Percentiles rank a stretch among this genome's conserved stretches.
These are phyloP conservation scores for Tagetes erecta DNA, from an alignment of 129 eudicot genomes.

Conservation along the genomic window DNA sequence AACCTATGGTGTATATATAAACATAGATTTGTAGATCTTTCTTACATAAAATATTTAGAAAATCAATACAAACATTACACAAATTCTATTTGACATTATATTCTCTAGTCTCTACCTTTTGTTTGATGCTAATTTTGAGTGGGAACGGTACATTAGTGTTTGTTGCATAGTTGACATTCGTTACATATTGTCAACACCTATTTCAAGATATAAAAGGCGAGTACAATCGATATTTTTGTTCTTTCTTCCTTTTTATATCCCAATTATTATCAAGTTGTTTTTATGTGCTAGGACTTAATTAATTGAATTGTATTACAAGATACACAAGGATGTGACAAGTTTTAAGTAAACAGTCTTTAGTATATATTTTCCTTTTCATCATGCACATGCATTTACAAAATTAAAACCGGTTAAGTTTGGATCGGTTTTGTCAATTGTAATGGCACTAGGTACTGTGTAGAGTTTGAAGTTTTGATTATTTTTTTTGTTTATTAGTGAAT, in stretches of 20 bases:
- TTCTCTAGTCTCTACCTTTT: conserved; percentile 25
- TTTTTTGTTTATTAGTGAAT: too few relatives aligned
- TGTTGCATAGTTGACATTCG: conserved; percentile 26
- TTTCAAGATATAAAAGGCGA: not conserved
- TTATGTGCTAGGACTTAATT: not conserved
- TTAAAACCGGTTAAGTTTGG: too few relatives aligned
- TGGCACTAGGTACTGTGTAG: too few relatives aligned
- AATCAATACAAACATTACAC: not conserved
- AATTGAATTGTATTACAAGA: not conserved
- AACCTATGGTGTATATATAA: not conserved
- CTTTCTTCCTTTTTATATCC: not conserved
- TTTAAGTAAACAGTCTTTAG: not conserved
- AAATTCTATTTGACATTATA: not conserved
- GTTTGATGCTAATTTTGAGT: conserved; percentile 22
- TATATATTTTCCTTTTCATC: too few relatives aligned
- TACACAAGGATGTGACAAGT: not conserved
- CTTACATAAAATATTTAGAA: not conserved
- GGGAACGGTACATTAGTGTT: conserved; percentile 20
- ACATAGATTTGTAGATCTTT: not conserved
- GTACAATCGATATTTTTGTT: not conserved
- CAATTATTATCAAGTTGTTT: not conserved
- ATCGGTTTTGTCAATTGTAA: too few relatives aligned
- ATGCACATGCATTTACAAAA: too few relatives aligned
- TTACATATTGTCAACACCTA: conserved; percentile 16
- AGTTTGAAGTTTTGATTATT: too few relatives aligned